These are phyloP conservation scores for Terana coerulea DNA, from an alignment of 768 basidiomycete genomes.

Conservation along the genomic window DNA sequence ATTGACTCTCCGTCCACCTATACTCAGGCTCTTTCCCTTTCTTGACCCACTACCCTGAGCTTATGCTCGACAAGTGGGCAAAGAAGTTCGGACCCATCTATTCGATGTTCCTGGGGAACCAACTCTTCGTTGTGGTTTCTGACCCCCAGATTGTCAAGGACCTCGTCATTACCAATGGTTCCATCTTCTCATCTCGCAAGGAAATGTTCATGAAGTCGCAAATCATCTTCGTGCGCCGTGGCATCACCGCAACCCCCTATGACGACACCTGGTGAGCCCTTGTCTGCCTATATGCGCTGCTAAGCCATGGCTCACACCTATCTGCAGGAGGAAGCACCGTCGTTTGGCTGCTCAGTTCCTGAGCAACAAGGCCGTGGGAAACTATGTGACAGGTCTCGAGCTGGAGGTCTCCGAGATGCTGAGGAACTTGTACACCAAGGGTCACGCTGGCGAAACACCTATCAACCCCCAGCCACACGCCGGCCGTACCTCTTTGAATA, in stretches of 20 bases:
- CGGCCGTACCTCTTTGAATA: conserved; percentile 34
- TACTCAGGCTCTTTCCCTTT: conserved; percentile 29
- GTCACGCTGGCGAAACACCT: conserved; percentile 29
- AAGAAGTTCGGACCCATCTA: conserved; percentile 41
- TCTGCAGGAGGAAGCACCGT: conserved; percentile 38
- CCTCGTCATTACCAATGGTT: conserved; percentile 40
- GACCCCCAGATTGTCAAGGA: conserved; percentile 42
- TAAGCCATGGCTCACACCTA: not conserved
- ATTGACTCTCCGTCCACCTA: too few relatives aligned
- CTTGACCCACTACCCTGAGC: conserved; percentile 39
- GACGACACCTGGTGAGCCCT: conserved; percentile 35
- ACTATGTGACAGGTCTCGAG: conserved; percentile 34
- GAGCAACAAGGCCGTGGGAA: conserved; percentile 30
- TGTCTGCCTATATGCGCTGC: not conserved
- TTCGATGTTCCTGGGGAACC: conserved; percentile 44
- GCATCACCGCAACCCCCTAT: conserved; percentile 42
- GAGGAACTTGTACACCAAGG: conserved; percentile 30
- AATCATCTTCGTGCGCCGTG: conserved; percentile 40
- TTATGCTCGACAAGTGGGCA: conserved; percentile 21
- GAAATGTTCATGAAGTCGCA: conserved; percentile 42
- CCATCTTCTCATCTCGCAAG: conserved; percentile 43
- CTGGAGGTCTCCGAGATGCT: conserved; percentile 31
- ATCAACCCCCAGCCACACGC: conserved; percentile 37
- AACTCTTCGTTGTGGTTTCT: conserved; percentile 42
- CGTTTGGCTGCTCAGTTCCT: conserved; percentile 34